Conservation (phyloP, 441 rosid species). For the Erysimum cheiri region DNA sequence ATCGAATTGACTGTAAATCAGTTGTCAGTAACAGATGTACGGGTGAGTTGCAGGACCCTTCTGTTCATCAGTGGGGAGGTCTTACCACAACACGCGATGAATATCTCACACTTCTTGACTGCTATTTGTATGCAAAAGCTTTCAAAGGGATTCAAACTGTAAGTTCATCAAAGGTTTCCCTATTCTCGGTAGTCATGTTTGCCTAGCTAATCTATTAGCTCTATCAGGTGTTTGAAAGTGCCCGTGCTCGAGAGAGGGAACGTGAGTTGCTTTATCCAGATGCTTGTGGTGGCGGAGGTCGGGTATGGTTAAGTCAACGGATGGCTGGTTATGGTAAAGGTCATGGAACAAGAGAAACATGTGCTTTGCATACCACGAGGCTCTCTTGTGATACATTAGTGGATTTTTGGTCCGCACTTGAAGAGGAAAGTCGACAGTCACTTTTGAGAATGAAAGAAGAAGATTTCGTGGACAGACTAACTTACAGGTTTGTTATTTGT, state of each 20-base stretch:
- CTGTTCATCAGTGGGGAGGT: constrained; percentile 95
- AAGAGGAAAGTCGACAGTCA: constrained; percentile 81
- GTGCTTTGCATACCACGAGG: constrained; percentile 89
- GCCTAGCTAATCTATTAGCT: constrained; percentile 40
- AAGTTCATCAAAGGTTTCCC: constrained; percentile 44
- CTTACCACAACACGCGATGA: constrained; percentile 80
- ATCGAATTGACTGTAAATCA: constrained; percentile 48
- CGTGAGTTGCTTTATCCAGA: constrained; percentile 93
- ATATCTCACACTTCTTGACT: constrained; percentile 75
- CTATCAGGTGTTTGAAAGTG: constrained; percentile 91
- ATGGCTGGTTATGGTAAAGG: constrained; percentile 82
- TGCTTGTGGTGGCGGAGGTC: constrained; percentile 98
- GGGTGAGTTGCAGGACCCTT: constrained; percentile 75
- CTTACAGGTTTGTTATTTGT: constrained; percentile 70
- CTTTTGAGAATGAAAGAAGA: constrained; percentile 95
- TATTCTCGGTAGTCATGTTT: constrained; percentile 32
- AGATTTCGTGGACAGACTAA: constrained; percentile 91
- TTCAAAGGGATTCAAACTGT: constrained; percentile 78
- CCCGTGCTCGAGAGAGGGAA: constrained; percentile 87
- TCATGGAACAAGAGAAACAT: constrained; percentile 91
- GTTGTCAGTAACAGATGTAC: constrained; percentile 47
- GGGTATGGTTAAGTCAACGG: constrained; percentile 98
- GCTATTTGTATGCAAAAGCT: constrained; percentile 73
- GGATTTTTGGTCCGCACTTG: constrained; percentile 94
- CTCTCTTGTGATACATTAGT: constrained; percentile 91